These are phyloP conservation scores for Aspergillus haitiensis DNA, from an alignment of 495 filamentous ascomycete genomes.

Conservation along the genomic window DNA sequence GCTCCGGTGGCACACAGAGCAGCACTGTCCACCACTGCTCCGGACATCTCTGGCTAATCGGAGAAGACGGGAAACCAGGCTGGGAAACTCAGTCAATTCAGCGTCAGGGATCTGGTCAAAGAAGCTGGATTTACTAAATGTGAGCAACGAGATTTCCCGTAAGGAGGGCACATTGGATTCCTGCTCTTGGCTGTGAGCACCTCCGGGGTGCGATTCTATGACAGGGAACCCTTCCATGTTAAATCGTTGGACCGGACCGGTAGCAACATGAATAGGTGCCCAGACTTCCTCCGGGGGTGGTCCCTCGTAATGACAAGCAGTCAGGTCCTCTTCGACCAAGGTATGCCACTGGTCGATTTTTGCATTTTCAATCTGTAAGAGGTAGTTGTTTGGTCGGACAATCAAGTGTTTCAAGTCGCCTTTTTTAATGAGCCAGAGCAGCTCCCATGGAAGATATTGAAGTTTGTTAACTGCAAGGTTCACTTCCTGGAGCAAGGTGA, in stretches of 20 bases:
- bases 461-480: constrained; percentile 74
- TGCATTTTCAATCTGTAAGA: constrained; percentile 40
- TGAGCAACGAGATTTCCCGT: constrained; percentile 58
- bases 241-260: constrained; percentile 43
- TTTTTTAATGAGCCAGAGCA: constrained; percentile 58
- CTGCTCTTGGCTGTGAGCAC: neutral
- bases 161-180: constrained; percentile 50
- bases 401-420: constrained; percentile 47
- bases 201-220: constrained; percentile 3
- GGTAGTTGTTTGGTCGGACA: constrained; percentile 46
- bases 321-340: constrained; percentile 12
- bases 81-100: constrained; percentile 42
- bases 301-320: constrained; percentile 32
- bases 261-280: constrained; percentile 46
- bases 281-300: constrained; percentile 39
- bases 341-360: constrained; percentile 41
- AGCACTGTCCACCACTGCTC: constrained; percentile 52
- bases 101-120: constrained; percentile 46
- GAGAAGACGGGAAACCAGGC: constrained; percentile 42
- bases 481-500: constrained; percentile 63
- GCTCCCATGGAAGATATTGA: constrained; percentile 66
- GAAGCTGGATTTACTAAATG: constrained; percentile 42
- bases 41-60: constrained; percentile 43
- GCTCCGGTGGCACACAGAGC: constrained; percentile 59
- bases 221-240: constrained; percentile 46